These are phyloP conservation scores for Catharanthus roseus DNA, from an alignment of 257 asterid species.

Conservation along the genomic window DNA sequence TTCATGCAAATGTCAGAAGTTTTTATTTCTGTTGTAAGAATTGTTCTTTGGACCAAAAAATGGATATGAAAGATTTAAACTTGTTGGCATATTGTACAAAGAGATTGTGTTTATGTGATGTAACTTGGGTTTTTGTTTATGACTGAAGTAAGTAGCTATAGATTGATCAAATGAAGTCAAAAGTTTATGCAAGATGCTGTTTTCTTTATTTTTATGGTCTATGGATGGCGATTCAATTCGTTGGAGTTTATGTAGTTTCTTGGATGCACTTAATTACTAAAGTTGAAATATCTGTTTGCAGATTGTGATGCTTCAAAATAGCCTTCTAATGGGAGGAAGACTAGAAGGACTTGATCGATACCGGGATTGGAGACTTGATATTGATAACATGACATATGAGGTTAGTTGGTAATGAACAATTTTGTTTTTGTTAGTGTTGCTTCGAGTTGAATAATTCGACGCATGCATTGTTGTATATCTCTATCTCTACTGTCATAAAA, in stretches of 20 bases:
- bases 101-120: background rate
- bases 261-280: background rate
- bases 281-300: conserved; percentile 19
- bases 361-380: conserved; percentile 68
- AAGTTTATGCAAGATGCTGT: background rate
- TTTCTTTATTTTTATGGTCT: background rate
- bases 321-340: conserved; percentile 61
- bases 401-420: conserved; percentile 19
- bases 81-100: background rate
- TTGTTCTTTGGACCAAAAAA: background rate
- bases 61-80: background rate
- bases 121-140: background rate
- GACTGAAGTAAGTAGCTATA: background rate
- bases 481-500: too few relatives aligned
- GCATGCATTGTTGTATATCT: background rate
- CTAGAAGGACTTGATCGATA: conserved; percentile 40
- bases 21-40: background rate
- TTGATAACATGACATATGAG: conserved; percentile 87
- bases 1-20: background rate
- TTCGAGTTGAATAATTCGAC: background rate
- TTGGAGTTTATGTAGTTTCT: background rate
- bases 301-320: conserved; percentile 71
- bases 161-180: background rate
- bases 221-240: background rate
- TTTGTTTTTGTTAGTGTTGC: conserved; percentile 8